Percentiles rank a stretch among this genome's conserved stretches.
These are phyloP conservation scores for Digitaria exilis DNA, from an alignment of 202 grass and related monocot genomes.

Conservation along the genomic window DNA sequence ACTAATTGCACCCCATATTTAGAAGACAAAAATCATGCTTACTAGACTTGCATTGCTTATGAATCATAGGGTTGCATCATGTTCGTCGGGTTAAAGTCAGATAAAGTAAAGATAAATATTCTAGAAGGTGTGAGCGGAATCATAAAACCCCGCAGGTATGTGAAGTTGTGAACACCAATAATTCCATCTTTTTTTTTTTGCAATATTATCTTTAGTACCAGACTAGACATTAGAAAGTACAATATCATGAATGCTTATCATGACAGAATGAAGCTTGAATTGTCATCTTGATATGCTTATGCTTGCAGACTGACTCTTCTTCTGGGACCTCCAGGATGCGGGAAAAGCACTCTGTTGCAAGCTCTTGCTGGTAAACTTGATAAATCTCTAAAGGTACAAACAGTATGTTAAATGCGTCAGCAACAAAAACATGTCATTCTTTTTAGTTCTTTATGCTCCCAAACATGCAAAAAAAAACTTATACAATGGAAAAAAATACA, in stretches of 20 bases:
- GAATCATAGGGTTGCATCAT: background rate
- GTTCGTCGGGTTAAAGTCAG: slow-evolving; percentile 29
- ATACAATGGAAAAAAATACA: too few relatives aligned
- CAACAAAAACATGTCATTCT: background rate
- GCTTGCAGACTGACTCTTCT: background rate
- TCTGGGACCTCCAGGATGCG: background rate
- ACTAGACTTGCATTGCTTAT: background rate
- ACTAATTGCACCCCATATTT: background rate
- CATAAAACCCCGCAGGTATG: slow-evolving; percentile 67
- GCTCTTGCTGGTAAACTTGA: background rate
- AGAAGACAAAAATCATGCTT: background rate
- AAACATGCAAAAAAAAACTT: too few relatives aligned
- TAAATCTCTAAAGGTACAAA: background rate
- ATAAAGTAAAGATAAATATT: slow-evolving; percentile 47
- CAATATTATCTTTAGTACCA: background rate
- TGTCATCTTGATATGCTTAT: background rate
- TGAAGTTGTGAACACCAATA: slow-evolving; percentile 8
- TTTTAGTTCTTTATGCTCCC: background rate
- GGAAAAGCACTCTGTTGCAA: background rate
- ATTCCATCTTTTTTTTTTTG: background rate
- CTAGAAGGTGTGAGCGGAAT: slow-evolving; percentile 60
- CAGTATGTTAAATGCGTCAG: background rate
- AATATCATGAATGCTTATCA: background rate
- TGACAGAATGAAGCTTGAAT: background rate
- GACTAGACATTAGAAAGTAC: background rate